A percentile compares a stretch with the other conserved stretches of the same genome.
These are phyloP conservation scores for Mycena leptocephala DNA, from an alignment of 768 basidiomycete species.

Conservation along the genomic window DNA sequence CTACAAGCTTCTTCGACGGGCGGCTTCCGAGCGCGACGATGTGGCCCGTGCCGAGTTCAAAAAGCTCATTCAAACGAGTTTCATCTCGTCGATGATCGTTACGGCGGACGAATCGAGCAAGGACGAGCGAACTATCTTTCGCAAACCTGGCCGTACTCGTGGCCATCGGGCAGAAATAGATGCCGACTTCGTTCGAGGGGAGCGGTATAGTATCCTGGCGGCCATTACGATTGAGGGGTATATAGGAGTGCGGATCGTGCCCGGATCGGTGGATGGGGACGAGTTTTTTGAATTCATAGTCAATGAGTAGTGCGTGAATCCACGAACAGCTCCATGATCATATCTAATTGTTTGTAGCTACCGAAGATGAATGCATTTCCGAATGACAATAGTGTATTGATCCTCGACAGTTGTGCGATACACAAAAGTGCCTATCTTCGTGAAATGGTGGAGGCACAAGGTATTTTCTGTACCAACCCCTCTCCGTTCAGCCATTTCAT, in stretches of 20 bases:
- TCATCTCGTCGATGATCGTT: conserved; percentile 18
- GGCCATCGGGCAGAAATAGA: conserved; percentile 10
- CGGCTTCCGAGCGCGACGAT: conserved; percentile 42
- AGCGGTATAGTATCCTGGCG: conserved; percentile 33
- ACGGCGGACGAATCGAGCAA: conserved; percentile 16
- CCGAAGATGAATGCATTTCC: conserved; percentile 32
- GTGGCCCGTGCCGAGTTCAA: conserved; percentile 29
- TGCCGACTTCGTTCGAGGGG: conserved; percentile 32
- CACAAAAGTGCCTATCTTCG: conserved; percentile 32
- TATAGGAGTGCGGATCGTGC: conserved; percentile 9
- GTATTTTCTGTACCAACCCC: background rate
- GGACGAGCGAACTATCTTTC: background rate
- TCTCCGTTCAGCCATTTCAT: background rate
- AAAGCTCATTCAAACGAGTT: conserved; percentile 21
- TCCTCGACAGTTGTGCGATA: conserved; percentile 39
- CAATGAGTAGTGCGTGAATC: conserved; percentile 23
- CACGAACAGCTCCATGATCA: background rate
- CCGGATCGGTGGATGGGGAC: conserved; percentile 23
- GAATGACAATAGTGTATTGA: conserved; percentile 34
- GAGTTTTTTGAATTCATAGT: conserved; percentile 36
- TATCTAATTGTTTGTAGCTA: conserved; percentile 3
- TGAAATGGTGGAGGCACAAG: conserved; percentile 28
- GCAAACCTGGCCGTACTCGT: background rate
- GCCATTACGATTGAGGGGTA: conserved; percentile 28
- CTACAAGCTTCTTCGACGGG: conserved; percentile 38